Evolutionary conservation across 1,284 basidiomycete genomes (phyloP), one percentile per base, ranked within the genome.

Genomic region (Phylloboletellus chloephorus): DNA sequence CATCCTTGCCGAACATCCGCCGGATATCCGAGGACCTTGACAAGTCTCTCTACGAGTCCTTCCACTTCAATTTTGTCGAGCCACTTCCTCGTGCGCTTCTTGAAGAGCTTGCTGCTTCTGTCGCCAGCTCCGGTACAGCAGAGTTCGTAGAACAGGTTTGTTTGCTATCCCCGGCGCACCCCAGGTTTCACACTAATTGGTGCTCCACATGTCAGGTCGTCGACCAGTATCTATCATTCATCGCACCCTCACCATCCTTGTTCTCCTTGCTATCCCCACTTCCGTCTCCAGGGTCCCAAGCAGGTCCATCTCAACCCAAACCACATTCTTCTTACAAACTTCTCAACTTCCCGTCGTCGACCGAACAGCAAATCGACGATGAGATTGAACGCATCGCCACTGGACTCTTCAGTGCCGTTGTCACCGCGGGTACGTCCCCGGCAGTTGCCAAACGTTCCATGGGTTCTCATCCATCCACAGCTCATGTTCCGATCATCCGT

Each of bases 171-270:
- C n/a, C n/a, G n/a, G n/a, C n/a, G n/a, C 37, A n/a, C 23, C 24
- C 5, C 30, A 20, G 3, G 6, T 29, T 22, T 39, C 23, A 42
- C 28, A 38, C 31, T 19, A 37, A 46, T 29, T 16, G 39, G 13
- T 11, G 19, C 10, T 20, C 29, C 33, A 31, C 33, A 31, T 32
- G 25, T 37, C 47, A 94, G 77, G 86, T 97, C 17, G 75, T 92
- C 39, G 93, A 97, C 62, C 96, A 99, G 67, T 97, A 97, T 61
- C 76, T 99, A 22, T 95, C 96, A 48, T 99, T 97, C 66, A 86
- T 99, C 43, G 80, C 92, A 0, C 94, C 96, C 24, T 95, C 94
- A 3, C 82, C 89, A 1, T 90, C 85, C n/a, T 72, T 98, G 12
- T 99, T 98, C 68, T 96, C 93, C 24, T 73, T 98, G 5, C 68